Percentiles rank a stretch among this genome's conserved stretches.
phyloP scores from a whole-genome alignment of 441 rosid genomes.

The Lepidium campestre region DNA sequence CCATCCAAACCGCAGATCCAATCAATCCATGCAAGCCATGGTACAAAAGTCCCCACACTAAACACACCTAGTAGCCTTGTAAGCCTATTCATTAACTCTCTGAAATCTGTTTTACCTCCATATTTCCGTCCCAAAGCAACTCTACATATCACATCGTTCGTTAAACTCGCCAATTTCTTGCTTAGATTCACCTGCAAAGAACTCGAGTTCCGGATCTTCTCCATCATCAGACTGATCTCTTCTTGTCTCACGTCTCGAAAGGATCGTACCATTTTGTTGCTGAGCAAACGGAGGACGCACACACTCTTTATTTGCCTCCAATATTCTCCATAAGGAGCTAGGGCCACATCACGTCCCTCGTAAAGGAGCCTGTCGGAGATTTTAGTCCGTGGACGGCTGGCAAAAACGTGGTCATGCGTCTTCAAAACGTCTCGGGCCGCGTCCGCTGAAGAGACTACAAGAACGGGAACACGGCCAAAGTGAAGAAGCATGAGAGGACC shows the following conservation, averaged over 20 bases:
- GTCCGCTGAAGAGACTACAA: conserved; percentile 39
- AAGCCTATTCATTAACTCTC: conserved; percentile 18
- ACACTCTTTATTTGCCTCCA: conserved; percentile 52
- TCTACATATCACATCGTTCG: conserved; percentile 36
- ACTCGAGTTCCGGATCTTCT: conserved; percentile 16
- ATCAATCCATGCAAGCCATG: conserved; percentile 37
- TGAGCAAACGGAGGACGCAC: conserved; percentile 36
- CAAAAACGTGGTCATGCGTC: conserved; percentile 38
- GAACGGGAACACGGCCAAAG: conserved; percentile 37
- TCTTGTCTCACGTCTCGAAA: conserved; percentile 37
- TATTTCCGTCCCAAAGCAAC: conserved; percentile 38
- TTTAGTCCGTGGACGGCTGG: conserved; percentile 35
- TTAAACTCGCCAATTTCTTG: conserved; percentile 7
- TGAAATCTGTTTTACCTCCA: conserved; percentile 20
- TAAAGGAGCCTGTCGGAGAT: conserved; percentile 30
- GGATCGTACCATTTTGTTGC: conserved; percentile 39
- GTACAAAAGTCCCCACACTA: conserved; percentile 30
- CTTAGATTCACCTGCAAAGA: conserved; percentile 27
- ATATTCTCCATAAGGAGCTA: conserved; percentile 49
- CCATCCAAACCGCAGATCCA: conserved; percentile 23
- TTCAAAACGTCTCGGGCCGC: conserved; percentile 38
- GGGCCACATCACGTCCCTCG: conserved; percentile 24
- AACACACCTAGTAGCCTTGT: conserved; percentile 17
- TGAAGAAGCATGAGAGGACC: conserved; percentile 50
- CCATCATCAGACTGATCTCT: conserved; percentile 28